These are phyloP conservation scores for Polygonum aviculare DNA, from an alignment of 148 eudicot genomes.

Conservation along the genomic window DNA sequence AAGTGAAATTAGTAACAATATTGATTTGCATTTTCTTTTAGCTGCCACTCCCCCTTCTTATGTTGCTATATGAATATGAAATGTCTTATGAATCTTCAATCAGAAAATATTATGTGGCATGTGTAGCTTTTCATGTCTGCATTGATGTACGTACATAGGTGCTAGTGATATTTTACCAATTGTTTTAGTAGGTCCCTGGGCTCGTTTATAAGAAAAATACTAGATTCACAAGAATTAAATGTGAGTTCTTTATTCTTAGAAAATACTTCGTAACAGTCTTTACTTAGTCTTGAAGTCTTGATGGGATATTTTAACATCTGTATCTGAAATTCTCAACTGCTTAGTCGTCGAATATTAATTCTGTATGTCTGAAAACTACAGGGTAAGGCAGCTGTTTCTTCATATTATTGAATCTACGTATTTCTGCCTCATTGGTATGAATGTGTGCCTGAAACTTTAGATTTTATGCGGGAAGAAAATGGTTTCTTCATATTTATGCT, in stretches of 20 bases:
- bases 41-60: background rate
- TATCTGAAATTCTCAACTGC: background rate
- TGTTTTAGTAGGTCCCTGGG: background rate
- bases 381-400: background rate
- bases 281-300: background rate
- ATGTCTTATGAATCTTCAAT: too few species aligned
- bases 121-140: background rate
- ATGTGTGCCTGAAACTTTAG: background rate
- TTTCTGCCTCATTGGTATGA: background rate
- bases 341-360: background rate
- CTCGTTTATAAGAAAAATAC: background rate
- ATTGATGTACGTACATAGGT: background rate
- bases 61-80: too few species aligned
- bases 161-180: background rate
- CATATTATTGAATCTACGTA: background rate
- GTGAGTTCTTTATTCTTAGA: background rate
- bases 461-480: background rate
- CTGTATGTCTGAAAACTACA: background rate
- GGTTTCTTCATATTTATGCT: background rate
- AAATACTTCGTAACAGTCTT: background rate
- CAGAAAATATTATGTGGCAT: background rate
- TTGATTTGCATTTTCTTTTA: background rate
- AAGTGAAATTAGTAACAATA: background rate
- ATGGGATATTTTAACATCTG: background rate
- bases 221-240: background rate